Conservation (phyloP, 2,329 filamentous ascomycete genomes). For the Fusarium nisikadoi region DNA sequence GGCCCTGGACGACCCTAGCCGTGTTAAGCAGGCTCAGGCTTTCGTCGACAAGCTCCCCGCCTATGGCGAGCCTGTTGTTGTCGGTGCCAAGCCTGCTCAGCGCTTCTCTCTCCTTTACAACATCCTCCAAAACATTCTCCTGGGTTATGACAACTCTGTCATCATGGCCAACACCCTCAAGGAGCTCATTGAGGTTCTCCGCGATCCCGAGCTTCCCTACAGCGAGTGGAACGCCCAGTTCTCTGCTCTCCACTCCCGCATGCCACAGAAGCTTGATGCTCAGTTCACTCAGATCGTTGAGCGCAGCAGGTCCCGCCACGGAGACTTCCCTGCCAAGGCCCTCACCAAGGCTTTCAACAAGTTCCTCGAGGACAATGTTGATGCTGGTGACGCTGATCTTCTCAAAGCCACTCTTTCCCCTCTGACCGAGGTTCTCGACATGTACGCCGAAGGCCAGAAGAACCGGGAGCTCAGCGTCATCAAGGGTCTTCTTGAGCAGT, state of each 20-base stretch:
- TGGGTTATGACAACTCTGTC: conserved; percentile 96
- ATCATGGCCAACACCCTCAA: conserved; percentile 90
- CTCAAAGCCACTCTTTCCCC: conserved; percentile 80
- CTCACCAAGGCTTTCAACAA: conserved; percentile 85
- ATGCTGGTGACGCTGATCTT: conserved; percentile 75
- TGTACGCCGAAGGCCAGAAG: conserved; percentile 90
- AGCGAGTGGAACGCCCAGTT: conserved; percentile 97
- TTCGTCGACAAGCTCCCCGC: conserved; percentile 92
- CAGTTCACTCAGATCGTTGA: conserved; percentile 88
- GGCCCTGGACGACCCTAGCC: conserved; percentile 91
- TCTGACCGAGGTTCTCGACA: conserved; percentile 78
- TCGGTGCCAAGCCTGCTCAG: conserved; percentile 92
- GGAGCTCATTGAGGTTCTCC: conserved; percentile 89
- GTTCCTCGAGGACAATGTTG: conserved; percentile 89
- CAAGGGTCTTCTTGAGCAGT: conserved; percentile 80
- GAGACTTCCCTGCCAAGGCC: conserved; percentile 92
- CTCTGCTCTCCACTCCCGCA: conserved; percentile 94
- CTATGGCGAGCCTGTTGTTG: conserved; percentile 84
- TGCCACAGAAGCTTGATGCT: conserved; percentile 91
- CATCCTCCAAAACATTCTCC: conserved; percentile 87
- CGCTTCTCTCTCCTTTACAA: conserved; percentile 80
- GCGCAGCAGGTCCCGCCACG: conserved; percentile 77
- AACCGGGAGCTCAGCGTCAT: conserved; percentile 88
- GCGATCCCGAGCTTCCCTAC: conserved; percentile 90
- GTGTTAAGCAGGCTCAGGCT: conserved; percentile 95